These are phyloP conservation scores for Leishmania tropica DNA, from an alignment of 208 protist species.

Conservation along the genomic window DNA sequence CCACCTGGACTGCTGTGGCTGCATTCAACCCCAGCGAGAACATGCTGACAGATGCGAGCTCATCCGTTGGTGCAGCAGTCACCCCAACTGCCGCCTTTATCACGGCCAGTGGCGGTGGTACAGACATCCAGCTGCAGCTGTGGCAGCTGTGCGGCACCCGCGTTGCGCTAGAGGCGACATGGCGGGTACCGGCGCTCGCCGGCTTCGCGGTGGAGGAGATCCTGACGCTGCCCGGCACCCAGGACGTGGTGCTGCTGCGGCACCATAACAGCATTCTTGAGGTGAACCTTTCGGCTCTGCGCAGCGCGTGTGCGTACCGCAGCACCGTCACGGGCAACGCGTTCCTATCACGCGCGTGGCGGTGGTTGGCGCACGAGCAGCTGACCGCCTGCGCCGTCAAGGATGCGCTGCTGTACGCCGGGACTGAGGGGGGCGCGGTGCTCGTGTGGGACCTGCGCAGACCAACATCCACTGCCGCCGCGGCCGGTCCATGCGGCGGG, in stretches of 20 bases:
- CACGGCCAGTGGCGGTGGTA: constrained; percentile 23
- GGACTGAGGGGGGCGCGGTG: constrained; percentile 62
- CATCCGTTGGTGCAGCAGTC: neutral
- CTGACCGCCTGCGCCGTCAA: constrained; percentile 54
- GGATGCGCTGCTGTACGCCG: constrained; percentile 58
- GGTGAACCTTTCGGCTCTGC: constrained; percentile 33
- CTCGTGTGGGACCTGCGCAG: constrained; percentile 66
- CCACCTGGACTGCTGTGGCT: constrained; percentile 36
- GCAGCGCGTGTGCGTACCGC: constrained; percentile 21
- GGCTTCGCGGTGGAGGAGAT: constrained; percentile 50
- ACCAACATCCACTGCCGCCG: constrained; percentile 15
- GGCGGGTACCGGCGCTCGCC: constrained; percentile 40
- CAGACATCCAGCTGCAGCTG: constrained; percentile 35
- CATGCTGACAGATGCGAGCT: neutral
- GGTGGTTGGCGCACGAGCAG: constrained; percentile 52
- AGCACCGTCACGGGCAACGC: constrained; percentile 27
- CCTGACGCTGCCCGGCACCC: constrained; percentile 42
- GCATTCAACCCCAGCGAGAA: constrained; percentile 27
- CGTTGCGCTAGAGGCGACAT: constrained; percentile 35
- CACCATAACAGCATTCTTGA: constrained; percentile 58
- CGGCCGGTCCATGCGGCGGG: neutral
- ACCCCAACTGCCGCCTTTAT: constrained; percentile 18
- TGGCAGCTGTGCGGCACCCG: constrained; percentile 43
- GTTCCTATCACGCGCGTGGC: constrained; percentile 54
- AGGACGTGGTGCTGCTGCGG: constrained; percentile 36